A percentile compares a stretch with the other conserved stretches of the same genome.
phyloP scores from a whole-genome alignment of 2,329 filamentous ascomycete species.

The Xylariaceae sp. region DNA sequence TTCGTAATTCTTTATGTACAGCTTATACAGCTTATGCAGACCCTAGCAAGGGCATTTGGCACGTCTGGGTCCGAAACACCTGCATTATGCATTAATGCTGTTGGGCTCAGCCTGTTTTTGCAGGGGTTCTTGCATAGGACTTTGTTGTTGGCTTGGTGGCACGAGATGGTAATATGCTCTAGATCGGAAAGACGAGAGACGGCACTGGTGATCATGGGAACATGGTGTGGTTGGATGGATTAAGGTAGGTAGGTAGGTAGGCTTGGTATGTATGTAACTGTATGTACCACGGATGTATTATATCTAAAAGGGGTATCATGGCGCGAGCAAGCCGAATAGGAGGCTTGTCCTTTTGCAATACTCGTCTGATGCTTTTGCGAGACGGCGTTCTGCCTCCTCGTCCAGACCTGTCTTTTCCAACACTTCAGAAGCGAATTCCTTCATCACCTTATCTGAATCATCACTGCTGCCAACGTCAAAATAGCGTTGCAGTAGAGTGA shows the following conservation, averaged over 20 bases:
- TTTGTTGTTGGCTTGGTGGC: not conserved
- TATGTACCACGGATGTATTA: not conserved
- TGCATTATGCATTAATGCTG: not conserved
- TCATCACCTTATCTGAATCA: conserved; percentile 31
- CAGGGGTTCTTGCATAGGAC: not conserved
- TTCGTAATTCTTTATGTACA: not conserved
- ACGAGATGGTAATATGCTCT: not conserved
- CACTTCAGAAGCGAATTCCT: conserved; percentile 43
- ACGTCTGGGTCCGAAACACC: not conserved
- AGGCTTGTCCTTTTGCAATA: conserved; percentile 81
- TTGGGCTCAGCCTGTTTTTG: not conserved
- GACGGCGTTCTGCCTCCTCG: conserved; percentile 44
- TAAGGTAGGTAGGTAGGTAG: no score
- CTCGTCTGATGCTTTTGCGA: conserved; percentile 61
- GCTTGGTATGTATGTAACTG: no score
- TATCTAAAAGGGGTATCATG: conserved; percentile 21
- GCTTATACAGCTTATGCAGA: not conserved
- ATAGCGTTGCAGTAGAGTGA: conserved; percentile 45
- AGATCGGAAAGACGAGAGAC: not conserved
- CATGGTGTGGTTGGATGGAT: no score
- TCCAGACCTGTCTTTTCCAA: conserved; percentile 45
- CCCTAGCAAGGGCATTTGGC: not conserved
- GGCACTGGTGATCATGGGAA: not conserved
- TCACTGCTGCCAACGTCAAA: conserved; percentile 33
- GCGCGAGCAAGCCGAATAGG: conserved; percentile 70